A percentile compares a stretch with the other conserved stretches of the same genome.
Conservation (phyloP, 768 basidiomycete species). For the Mycena chlorophos region DNA sequence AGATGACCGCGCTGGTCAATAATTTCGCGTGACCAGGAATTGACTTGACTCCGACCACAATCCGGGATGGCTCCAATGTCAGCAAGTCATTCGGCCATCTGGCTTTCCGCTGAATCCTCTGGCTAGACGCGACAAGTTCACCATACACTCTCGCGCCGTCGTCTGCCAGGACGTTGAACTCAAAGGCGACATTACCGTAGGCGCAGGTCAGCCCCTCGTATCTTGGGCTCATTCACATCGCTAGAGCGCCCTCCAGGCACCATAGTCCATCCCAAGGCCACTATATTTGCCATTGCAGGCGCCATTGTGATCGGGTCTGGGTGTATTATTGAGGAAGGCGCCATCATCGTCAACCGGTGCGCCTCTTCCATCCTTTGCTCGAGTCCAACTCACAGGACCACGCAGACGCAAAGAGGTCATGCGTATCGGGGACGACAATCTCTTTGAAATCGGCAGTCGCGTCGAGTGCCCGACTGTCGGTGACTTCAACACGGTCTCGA, state of each 20-base stretch:
- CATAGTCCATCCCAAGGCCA: constrained; percentile 91
- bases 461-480: constrained; percentile 87
- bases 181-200: constrained; percentile 92
- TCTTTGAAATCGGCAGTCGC: constrained; percentile 92
- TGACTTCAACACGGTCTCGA: constrained; percentile 82
- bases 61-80: background rate
- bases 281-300: constrained; percentile 87
- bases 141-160: constrained; percentile 86
- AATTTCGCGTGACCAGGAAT: no score
- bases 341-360: constrained; percentile 85
- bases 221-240: background rate
- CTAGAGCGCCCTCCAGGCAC: constrained; percentile 49
- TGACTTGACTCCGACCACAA: background rate
- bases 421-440: constrained; percentile 91
- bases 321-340: constrained; percentile 91
- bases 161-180: constrained; percentile 94
- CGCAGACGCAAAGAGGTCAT: constrained; percentile 75
- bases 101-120: background rate
- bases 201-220: constrained; percentile 54
- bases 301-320: constrained; percentile 87
- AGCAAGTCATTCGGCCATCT: background rate
- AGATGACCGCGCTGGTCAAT: no score
- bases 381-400: background rate
- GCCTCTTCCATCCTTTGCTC: background rate
- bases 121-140: constrained; percentile 80